Base-by-base conservation (phyloP, 2,329 filamentous ascomycete genomes). In the Fragosphaeria purpurea region DNA sequence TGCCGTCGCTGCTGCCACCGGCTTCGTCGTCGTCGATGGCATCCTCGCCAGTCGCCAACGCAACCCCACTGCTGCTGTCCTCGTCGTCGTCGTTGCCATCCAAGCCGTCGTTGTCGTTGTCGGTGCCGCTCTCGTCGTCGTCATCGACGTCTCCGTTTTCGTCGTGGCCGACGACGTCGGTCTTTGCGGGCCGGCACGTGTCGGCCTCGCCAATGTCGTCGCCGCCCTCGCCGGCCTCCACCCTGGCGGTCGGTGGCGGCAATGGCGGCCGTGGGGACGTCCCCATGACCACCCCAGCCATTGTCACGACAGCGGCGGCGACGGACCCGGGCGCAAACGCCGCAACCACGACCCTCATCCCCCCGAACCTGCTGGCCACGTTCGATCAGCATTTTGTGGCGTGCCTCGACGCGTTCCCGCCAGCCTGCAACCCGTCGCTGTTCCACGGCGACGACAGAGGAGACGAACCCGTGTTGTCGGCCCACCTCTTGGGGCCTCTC, bases 381-480 rank as follows among this genome's bases (percentile, higher is more conserved):
- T 90, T 94, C 60, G 90, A 97, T 56, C 76, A 78, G 47, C 83
- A 95, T 65, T 90, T 97, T 62, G 77, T 75, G 44, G 74, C 80
- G 38, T 95, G 88, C 58, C 73, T 91, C 55, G 76, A 75, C 10
- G 79, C 82, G 1, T 93, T 95, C 57, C 90, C 90, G 0, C 73
- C 83, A 7, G 74, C 83, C 5, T 89, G 86, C 62, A 83, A 87
- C 52, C 77, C 83, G 2, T 71, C 77, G 12, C 77, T 7, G 39
- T 42, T 2, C 5, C 38, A 2, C 40, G 7, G 13, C 44, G 31
- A 30, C 40, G 31, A 7, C 9, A 22, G 10, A 22, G n/a, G 13
- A 4, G 30, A n/a, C 31, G 32, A 6, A 5, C 11, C 32, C 11
- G 3, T 81, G 7, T 73, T 96, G 41, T 83, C 93, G 52, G 82